Evolutionary conservation across 768 basidiomycete genomes (phyloP).

Genomic region (Tubosaeta brunneosetosa): DNA sequence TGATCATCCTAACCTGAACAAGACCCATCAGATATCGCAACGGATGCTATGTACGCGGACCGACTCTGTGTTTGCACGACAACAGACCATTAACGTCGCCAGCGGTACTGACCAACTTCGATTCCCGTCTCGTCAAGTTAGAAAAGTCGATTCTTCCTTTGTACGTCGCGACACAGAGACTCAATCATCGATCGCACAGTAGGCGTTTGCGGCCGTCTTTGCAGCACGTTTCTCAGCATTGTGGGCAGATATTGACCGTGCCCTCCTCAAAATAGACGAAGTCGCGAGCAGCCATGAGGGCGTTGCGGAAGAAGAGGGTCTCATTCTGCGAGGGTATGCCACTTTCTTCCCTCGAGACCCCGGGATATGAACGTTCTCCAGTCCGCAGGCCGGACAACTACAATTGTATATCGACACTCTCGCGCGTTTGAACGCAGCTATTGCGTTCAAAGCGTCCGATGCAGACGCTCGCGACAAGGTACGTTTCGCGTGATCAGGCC

Average conservation of each 20-base stretch:
- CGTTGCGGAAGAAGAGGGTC: slow-evolving; percentile 69
- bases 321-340: slow-evolving; percentile 72
- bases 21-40: slow-evolving; percentile 79
- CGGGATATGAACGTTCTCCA: too few species aligned
- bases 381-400: too few species aligned
- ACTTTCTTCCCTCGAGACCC: too few species aligned
- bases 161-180: slow-evolving; percentile 71
- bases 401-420: slow-evolving; percentile 64
- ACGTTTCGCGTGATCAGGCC: too few species aligned
- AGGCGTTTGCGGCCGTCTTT: slow-evolving; percentile 23
- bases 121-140: too few species aligned
- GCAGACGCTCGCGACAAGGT: too few species aligned
- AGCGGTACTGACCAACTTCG: slow-evolving; percentile 84
- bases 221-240: neutral
- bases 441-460: slow-evolving; percentile 72
- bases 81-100: slow-evolving; percentile 25
- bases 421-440: slow-evolving; percentile 71
- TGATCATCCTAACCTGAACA: slow-evolving; percentile 84
- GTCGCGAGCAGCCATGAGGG: slow-evolving; percentile 72
- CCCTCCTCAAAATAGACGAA: slow-evolving; percentile 73
- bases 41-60: slow-evolving; percentile 71
- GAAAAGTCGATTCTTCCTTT: too few species aligned
- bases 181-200: slow-evolving; percentile 73
- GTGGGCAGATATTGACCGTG: slow-evolving; percentile 70
- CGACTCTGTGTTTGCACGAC: neutral